Conservation (phyloP, 164 flowering plant genomes). For the Platanus orientalis region DNA sequence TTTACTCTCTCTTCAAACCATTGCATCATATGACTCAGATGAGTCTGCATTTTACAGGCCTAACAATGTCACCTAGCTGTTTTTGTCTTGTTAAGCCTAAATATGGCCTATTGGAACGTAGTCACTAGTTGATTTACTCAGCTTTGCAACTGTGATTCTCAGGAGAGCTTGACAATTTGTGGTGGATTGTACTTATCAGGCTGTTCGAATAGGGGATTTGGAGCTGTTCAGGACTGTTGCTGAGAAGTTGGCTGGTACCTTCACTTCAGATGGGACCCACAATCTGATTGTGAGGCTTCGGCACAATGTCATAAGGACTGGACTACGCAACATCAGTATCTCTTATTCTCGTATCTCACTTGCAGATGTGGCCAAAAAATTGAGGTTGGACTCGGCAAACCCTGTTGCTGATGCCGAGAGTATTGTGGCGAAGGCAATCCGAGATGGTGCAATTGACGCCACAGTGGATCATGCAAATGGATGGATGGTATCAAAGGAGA, state of each 20-base stretch:
- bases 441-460: slow-evolving; percentile 96
- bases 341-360: slow-evolving; percentile 88
- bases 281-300: slow-evolving; percentile 87
- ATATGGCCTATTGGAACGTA: too few relatives aligned
- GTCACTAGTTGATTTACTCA: background rate
- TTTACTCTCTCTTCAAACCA: too few relatives aligned
- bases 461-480: slow-evolving; percentile 77
- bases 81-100: too few relatives aligned
- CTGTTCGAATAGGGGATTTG: slow-evolving; percentile 90
- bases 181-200: slow-evolving; percentile 46
- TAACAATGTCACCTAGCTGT: too few relatives aligned
- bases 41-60: background rate
- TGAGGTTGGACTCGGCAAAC: slow-evolving; percentile 69
- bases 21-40: background rate
- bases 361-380: slow-evolving; percentile 73
- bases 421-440: slow-evolving; percentile 88
- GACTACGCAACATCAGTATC: slow-evolving; percentile 86
- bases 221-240: slow-evolving; percentile 74
- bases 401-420: slow-evolving; percentile 95
- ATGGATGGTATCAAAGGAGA: slow-evolving; percentile 89
- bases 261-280: slow-evolving; percentile 69
- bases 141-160: background rate
- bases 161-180: background rate
- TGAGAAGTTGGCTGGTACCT: slow-evolving; percentile 62
- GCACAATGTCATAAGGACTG: slow-evolving; percentile 94